Evolutionary conservation across 1,284 basidiomycete genomes (phyloP).

Genomic region (Meripilus lineatus): DNA sequence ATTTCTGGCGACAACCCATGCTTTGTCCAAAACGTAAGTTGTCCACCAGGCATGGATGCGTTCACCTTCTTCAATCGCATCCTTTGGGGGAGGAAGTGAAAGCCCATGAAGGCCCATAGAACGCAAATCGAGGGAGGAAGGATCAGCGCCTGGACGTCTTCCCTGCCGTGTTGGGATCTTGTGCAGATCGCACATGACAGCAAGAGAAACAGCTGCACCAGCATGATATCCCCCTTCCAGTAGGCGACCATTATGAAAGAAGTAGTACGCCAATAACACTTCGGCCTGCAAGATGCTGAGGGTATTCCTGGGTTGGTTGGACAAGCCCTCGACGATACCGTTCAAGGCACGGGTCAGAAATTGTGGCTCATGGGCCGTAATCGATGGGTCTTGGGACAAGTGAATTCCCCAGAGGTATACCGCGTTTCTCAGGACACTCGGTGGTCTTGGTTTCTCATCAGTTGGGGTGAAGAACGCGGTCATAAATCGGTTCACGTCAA

Average conservation of each 20-base stretch:
- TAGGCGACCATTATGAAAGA: conserved; percentile 31
- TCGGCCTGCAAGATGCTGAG: conserved; percentile 38
- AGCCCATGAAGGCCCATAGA: background rate
- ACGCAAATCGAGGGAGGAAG: background rate
- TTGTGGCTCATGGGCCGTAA: conserved; percentile 9
- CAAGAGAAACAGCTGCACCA: conserved; percentile 30
- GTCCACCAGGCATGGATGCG: conserved; percentile 17
- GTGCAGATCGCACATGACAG: conserved; percentile 21
- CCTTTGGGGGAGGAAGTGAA: conserved; percentile 9
- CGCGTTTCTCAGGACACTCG: conserved; percentile 11
- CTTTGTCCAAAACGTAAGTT: conserved; percentile 32
- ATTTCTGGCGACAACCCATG: conserved; percentile 13
- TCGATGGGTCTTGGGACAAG: conserved; percentile 10
- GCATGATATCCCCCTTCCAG: conserved; percentile 36
- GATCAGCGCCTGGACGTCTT: background rate
- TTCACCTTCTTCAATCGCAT: conserved; percentile 13
- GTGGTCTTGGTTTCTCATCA: conserved; percentile 15
- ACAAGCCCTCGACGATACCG: conserved; percentile 24
- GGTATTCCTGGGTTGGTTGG: conserved; percentile 29
- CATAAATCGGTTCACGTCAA: conserved; percentile 26
- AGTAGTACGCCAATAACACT: conserved; percentile 36
- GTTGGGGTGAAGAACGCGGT: conserved; percentile 13
- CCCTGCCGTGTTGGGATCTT: conserved; percentile 5
- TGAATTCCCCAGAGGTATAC: conserved; percentile 18
- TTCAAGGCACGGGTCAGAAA: conserved; percentile 24